phyloP scores from a whole-genome alignment of 306 rosid species.

The Casuarina cunninghamiana region DNA sequence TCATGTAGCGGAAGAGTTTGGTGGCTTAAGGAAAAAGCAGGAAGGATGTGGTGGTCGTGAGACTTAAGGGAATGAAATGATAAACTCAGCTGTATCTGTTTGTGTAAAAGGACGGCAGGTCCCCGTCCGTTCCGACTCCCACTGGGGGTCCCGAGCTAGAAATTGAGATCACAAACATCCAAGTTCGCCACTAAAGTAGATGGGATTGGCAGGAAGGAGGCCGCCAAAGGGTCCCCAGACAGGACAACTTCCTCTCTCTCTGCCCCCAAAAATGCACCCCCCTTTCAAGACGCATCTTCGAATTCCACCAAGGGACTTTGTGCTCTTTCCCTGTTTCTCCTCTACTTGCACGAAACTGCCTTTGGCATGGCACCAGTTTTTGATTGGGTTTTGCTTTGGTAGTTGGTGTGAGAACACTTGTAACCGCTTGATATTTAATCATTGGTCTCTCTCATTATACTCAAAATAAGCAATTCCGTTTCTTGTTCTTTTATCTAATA shows the following conservation, averaged over 20 bases:
- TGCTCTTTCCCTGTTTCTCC: conserved; percentile 16
- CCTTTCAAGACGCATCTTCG: conserved; percentile 35
- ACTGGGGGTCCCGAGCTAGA: conserved; percentile 38
- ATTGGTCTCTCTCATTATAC: no score
- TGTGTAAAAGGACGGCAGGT: conserved; percentile 38
- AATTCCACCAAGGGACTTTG: conserved; percentile 12
- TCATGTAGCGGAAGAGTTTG: conserved; percentile 24
- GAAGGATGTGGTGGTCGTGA: conserved; percentile 42
- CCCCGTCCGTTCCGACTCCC: conserved; percentile 59
- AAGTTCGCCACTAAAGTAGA: conserved; percentile 41
- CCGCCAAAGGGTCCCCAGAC: conserved; percentile 30
- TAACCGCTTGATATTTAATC: no score
- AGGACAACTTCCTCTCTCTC: conserved; percentile 24
- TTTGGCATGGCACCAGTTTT: background rate
- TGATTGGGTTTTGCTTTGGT: no score
- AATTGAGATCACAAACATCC: conserved; percentile 59
- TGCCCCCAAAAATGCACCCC: conserved; percentile 26
- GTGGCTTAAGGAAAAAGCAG: conserved; percentile 19
- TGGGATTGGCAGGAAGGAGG: conserved; percentile 44
- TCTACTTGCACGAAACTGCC: conserved; percentile 24
- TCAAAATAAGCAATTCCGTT: no score
- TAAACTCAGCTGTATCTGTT: conserved; percentile 28
- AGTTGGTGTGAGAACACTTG: no score
- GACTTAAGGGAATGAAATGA: conserved; percentile 35
- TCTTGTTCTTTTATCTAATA: no score